A percentile compares a stretch with the other conserved stretches of the same genome.
These are phyloP conservation scores for Chaetomium cochliodes DNA, from an alignment of 495 filamentous ascomycete genomes.

Conservation along the genomic window DNA sequence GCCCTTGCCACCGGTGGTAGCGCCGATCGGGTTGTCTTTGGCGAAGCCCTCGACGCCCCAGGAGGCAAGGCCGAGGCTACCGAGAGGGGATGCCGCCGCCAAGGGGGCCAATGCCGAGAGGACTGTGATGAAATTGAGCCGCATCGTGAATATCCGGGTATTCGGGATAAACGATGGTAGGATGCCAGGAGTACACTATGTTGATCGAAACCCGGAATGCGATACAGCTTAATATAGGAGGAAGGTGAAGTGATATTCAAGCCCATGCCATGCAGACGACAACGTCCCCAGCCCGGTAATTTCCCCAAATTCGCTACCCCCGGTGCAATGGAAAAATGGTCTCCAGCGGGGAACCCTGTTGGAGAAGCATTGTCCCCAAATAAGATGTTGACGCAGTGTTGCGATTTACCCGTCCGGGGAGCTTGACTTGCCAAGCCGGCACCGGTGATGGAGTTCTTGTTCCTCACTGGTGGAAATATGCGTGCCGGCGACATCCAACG, in stretches of 20 bases:
- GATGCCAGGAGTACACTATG: not conserved
- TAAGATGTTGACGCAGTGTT: not conserved
- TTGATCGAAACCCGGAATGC: not conserved
- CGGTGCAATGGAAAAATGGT: constrained; percentile 16
- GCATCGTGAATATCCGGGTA: constrained; percentile 14
- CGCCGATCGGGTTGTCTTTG: constrained; percentile 42
- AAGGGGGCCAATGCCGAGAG: constrained; percentile 9
- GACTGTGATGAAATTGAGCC: constrained; percentile 16
- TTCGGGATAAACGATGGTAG: not conserved
- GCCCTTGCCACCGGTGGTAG: constrained; percentile 58
- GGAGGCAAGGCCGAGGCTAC: constrained; percentile 19
- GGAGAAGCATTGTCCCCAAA: not conserved
- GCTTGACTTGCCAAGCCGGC: constrained; percentile 9
- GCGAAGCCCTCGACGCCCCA: constrained; percentile 38
- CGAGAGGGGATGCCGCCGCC: constrained; percentile 8
- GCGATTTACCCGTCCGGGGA: constrained; percentile 11
- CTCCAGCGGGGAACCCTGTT: constrained; percentile 27
- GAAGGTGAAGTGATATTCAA: not conserved
- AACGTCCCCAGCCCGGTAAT: not conserved
- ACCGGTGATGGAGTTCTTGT: not conserved
- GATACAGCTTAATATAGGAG: constrained; percentile 5
- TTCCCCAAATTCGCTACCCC: not conserved
- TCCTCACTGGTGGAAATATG: constrained; percentile 17
- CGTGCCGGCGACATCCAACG: not conserved
- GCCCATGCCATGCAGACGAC: not conserved